These are phyloP conservation scores for Solanum piurae DNA, from an alignment of 257 asterid genomes.

Conservation along the genomic window DNA sequence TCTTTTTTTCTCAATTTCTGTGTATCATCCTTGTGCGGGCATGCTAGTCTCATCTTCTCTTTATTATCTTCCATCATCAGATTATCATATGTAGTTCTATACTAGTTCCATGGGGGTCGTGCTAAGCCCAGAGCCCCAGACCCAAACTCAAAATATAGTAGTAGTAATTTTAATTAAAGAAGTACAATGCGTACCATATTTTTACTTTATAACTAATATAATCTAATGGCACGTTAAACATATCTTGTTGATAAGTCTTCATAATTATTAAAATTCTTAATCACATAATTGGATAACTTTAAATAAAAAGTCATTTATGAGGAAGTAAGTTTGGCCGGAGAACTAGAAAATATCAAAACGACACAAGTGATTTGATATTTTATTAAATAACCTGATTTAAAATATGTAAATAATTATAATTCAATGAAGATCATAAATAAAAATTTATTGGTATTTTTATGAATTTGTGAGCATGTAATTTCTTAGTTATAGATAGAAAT, in stretches of 20 bases:
- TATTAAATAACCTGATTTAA: not conserved
- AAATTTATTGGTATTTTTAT: not conserved
- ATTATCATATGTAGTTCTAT: not conserved
- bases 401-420: not conserved
- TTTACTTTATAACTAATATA: not conserved
- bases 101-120: not conserved
- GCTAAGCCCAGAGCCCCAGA: not conserved
- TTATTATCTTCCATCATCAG: not conserved
- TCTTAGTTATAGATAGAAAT: not conserved
- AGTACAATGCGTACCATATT: not conserved
- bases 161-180: not conserved
- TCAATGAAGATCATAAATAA: not conserved
- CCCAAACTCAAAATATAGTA: not conserved
- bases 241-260: not conserved
- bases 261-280: not conserved
- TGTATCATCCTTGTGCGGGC: not conserved
- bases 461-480: not conserved
- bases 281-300: not conserved
- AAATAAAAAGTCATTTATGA: not conserved
- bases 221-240: not conserved
- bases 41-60: not conserved
- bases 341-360: not conserved
- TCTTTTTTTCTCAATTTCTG: not conserved
- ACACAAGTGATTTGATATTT: not conserved
- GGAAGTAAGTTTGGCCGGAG: not conserved